These are phyloP conservation scores for Phlebiopsis gigantea DNA, from an alignment of 768 basidiomycete species.

Conservation along the genomic window DNA sequence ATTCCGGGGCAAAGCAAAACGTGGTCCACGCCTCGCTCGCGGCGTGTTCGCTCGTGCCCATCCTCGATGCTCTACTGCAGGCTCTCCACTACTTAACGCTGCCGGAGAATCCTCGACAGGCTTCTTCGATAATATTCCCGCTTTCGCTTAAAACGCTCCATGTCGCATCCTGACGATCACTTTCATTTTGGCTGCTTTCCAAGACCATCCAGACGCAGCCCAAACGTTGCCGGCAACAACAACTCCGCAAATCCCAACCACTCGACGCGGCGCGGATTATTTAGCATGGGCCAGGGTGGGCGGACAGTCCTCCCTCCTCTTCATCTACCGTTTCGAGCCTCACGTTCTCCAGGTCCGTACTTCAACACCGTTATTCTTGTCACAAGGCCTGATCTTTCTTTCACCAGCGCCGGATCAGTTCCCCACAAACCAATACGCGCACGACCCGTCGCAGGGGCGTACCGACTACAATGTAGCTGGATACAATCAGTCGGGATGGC, in stretches of 20 bases:
- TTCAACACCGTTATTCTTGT: constrained; percentile 17
- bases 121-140: constrained; percentile 23
- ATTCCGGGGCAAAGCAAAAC: neutral
- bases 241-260: constrained; percentile 13
- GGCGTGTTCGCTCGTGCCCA: neutral
- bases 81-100: constrained; percentile 16
- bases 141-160: constrained; percentile 45
- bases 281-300: constrained; percentile 80
- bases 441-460: constrained; percentile 59
- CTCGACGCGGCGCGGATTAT: constrained; percentile 53
- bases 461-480: constrained; percentile 44
- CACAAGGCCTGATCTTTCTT: constrained; percentile 28
- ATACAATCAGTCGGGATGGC: constrained; percentile 24
- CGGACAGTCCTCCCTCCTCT: constrained; percentile 84
- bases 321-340: constrained; percentile 81
- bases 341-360: constrained; percentile 87
- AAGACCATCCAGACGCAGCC: constrained; percentile 52
- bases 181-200: constrained; percentile 55
- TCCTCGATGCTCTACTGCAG: too few species aligned
- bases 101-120: constrained; percentile 16
- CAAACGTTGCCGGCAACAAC: constrained; percentile 46
- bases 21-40: neutral
- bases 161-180: constrained; percentile 71
- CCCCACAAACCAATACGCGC: constrained; percentile 49
- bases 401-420: constrained; percentile 8